Evolutionary conservation across 768 basidiomycete species (phyloP).

Genomic region (Butyriboletus loyo): DNA sequence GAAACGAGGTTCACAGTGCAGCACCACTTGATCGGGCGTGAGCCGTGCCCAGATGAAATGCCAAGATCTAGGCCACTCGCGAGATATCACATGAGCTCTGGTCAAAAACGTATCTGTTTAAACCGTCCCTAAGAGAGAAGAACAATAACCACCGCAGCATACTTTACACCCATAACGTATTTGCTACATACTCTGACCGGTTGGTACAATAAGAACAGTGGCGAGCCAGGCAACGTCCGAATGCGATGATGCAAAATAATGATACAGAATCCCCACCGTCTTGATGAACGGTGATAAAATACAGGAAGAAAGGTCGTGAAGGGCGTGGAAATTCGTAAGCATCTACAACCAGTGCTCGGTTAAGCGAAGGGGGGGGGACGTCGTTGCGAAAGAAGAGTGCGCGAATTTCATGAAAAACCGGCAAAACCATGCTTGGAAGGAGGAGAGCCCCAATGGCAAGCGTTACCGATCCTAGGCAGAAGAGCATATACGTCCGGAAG

Average conservation of each 20-base stretch:
- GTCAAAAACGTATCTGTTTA: conserved; percentile 2
- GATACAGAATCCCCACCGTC: conserved; percentile 31
- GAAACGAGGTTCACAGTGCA: conserved; percentile 9
- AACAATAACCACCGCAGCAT: conserved; percentile 13
- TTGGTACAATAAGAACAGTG: conserved; percentile 26
- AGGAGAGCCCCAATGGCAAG: not conserved
- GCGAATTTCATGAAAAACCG: conserved; percentile 8
- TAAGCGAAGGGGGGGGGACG: conserved; percentile 2
- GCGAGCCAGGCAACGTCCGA: conserved; percentile 18
- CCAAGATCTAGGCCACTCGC: not conserved
- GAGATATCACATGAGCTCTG: conserved; percentile 19
- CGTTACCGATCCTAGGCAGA: not conserved
- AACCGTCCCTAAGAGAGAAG: not conserved
- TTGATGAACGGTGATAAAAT: conserved; percentile 25
- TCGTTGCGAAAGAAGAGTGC: conserved; percentile 5
- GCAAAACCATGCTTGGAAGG: conserved; percentile 1
- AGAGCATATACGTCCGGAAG: conserved; percentile 12
- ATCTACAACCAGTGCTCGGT: conserved; percentile 11
- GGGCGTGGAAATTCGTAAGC: conserved; percentile 27
- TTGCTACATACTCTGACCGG: conserved; percentile 30
- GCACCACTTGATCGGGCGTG: conserved; percentile 13
- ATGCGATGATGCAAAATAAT: conserved; percentile 34
- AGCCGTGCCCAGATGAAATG: not conserved
- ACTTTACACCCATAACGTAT: conserved; percentile 38
- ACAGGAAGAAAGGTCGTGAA: conserved; percentile 26